Evolutionary conservation across 768 basidiomycete species (phyloP).

Genomic region (Leccinum fibrillosum): DNA sequence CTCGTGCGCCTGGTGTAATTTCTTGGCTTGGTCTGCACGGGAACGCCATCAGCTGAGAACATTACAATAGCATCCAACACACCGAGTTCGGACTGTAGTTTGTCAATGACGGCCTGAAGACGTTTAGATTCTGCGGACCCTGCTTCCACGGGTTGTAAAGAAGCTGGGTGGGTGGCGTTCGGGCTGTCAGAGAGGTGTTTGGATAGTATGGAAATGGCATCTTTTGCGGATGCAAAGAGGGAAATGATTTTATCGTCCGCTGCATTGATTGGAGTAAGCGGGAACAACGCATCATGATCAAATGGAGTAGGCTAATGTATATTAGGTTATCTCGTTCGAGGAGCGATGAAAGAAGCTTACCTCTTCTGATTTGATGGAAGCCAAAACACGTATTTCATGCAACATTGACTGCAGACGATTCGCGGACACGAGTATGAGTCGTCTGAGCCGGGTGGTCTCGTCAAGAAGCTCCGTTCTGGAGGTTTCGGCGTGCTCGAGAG

Average conservation of each 20-base stretch:
- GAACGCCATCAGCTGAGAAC: slow-evolving; percentile 6
- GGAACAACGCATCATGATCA: slow-evolving; percentile 50
- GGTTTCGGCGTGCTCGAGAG: slow-evolving; percentile 71
- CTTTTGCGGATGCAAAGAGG: slow-evolving; percentile 42
- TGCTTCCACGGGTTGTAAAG: slow-evolving; percentile 19
- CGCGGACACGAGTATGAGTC: slow-evolving; percentile 55
- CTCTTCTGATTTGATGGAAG: slow-evolving; percentile 45
- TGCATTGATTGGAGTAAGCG: slow-evolving; percentile 47
- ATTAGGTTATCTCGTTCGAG: slow-evolving; percentile 5
- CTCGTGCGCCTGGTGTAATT: slow-evolving; percentile 40
- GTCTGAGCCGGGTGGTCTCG: slow-evolving; percentile 62
- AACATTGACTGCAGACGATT: slow-evolving; percentile 62
- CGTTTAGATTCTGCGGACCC: slow-evolving; percentile 44
- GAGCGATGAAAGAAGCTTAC: slow-evolving; percentile 31
- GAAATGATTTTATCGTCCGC: slow-evolving; percentile 47
- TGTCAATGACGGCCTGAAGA: slow-evolving; percentile 48
- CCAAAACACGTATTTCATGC: slow-evolving; percentile 41
- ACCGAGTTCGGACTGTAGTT: slow-evolving; percentile 61
- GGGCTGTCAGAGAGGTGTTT: slow-evolving; percentile 21
- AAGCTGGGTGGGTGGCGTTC: slow-evolving; percentile 8
- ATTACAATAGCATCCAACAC: slow-evolving; percentile 13
- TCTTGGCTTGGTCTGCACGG: slow-evolving; percentile 44
- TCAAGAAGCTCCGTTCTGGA: slow-evolving; percentile 57
- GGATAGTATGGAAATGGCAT: slow-evolving; percentile 31
- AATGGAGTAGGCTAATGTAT: slow-evolving; percentile 40